phyloP scores from a whole-genome alignment of 805 yeast genomes.

The Lipomyces chichibuensis region DNA sequence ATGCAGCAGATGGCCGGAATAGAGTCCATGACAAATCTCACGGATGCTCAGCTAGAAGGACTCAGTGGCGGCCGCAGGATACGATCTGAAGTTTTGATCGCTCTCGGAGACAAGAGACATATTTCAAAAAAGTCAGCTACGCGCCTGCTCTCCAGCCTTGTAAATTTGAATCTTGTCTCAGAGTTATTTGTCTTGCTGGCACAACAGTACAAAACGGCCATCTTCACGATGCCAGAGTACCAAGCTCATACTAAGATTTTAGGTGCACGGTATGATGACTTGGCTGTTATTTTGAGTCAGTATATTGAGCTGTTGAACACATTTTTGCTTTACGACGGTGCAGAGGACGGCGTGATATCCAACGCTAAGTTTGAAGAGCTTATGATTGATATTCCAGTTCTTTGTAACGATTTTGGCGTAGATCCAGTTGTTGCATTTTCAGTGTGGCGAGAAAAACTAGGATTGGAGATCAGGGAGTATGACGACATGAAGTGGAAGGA shows the following conservation, averaged over 20 bases:
- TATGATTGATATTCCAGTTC: slow-evolving; percentile 31
- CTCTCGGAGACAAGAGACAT: slow-evolving; percentile 56
- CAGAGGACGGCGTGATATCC: slow-evolving; percentile 17
- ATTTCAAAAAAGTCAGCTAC: slow-evolving; percentile 53
- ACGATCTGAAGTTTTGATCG: slow-evolving; percentile 53
- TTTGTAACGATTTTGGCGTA: slow-evolving; percentile 41
- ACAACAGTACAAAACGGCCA: slow-evolving; percentile 50
- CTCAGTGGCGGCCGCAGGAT: slow-evolving; percentile 67
- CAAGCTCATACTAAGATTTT: slow-evolving; percentile 67
- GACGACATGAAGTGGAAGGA: slow-evolving; percentile 31
- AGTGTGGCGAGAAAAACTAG: slow-evolving; percentile 61
- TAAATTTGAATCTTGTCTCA: slow-evolving; percentile 49
- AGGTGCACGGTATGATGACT: slow-evolving; percentile 72
- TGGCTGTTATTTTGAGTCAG: slow-evolving; percentile 66
- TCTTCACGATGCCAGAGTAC: slow-evolving; percentile 38
- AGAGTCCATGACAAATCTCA: slow-evolving; percentile 66
- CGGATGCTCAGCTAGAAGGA: slow-evolving; percentile 63
- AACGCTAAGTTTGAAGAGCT: slow-evolving; percentile 13
- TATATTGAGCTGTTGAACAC: slow-evolving; percentile 61
- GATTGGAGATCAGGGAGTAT: slow-evolving; percentile 42
- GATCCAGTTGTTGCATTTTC: slow-evolving; percentile 68
- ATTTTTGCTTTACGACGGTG: slow-evolving; percentile 46
- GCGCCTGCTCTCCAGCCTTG: slow-evolving; percentile 54
- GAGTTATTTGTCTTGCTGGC: slow-evolving; percentile 71
- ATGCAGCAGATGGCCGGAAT: slow-evolving; percentile 78